phyloP scores from a whole-genome alignment of 441 rosid genomes.

The Aleurites moluccanus region DNA sequence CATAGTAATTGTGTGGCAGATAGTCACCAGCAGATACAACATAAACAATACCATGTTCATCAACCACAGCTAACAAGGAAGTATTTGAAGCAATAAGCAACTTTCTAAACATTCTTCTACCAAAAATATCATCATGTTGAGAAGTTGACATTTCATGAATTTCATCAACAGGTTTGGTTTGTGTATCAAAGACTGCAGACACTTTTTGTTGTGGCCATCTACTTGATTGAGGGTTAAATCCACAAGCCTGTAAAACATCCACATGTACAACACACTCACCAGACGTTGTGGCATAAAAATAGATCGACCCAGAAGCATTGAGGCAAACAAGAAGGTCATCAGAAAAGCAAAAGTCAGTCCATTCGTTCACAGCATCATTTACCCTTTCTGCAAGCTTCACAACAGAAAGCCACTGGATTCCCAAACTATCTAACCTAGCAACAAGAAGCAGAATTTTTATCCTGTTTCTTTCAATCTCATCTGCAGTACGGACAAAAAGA shows the following conservation, averaged over 20 bases:
- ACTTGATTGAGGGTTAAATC: slow-evolving; percentile 38
- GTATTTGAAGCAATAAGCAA: slow-evolving; percentile 68
- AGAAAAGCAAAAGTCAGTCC: slow-evolving; percentile 85
- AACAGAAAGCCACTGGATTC: slow-evolving; percentile 81
- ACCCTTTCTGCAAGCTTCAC: slow-evolving; percentile 57
- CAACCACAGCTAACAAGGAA: slow-evolving; percentile 79
- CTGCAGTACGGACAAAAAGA: slow-evolving; percentile 33
- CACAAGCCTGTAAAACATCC: slow-evolving; percentile 59
- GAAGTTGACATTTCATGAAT: slow-evolving; percentile 33
- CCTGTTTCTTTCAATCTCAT: slow-evolving; percentile 40
- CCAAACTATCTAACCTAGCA: slow-evolving; percentile 59
- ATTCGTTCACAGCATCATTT: slow-evolving; percentile 43
- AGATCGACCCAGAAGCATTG: slow-evolving; percentile 61
- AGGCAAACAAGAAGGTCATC: slow-evolving; percentile 88
- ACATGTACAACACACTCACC: slow-evolving; percentile 63
- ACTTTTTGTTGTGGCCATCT: slow-evolving; percentile 35
- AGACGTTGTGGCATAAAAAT: slow-evolving; percentile 60
- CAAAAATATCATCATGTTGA: slow-evolving; percentile 27
- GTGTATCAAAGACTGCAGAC: slow-evolving; percentile 34
- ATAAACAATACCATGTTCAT: slow-evolving; percentile 69
- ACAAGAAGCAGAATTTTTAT: slow-evolving; percentile 51
- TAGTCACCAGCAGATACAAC: slow-evolving; percentile 51
- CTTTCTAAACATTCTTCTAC: slow-evolving; percentile 68
- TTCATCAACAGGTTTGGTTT: slow-evolving; percentile 33
- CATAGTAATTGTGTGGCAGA: slow-evolving; percentile 44